Evolutionary conservation across 176 grass and related monocot species (phyloP).

Genomic region (Stipa capillata): DNA sequence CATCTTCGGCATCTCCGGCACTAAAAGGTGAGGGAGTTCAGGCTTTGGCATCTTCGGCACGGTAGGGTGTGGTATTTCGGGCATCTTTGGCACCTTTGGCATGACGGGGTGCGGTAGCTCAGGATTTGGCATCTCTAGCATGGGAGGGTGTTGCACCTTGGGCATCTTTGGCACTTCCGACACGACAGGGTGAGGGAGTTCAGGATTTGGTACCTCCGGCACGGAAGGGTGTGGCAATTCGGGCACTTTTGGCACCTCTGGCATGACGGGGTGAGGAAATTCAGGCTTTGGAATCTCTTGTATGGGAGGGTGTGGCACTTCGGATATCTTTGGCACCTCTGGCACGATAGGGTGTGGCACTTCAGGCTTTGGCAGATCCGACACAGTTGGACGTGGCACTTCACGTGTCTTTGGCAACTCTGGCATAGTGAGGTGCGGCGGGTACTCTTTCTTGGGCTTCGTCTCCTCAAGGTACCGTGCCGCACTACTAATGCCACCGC

Average conservation of each 20-base stretch:
- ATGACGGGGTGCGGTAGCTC: background rate
- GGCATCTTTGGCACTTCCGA: too few species aligned
- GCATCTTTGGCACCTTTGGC: background rate
- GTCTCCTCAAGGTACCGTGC: conserved; percentile 17
- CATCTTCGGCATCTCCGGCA: background rate
- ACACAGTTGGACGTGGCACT: background rate
- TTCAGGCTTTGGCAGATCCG: background rate
- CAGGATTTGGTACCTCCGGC: background rate
- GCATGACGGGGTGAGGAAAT: background rate
- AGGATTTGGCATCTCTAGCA: background rate
- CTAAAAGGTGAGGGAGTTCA: background rate
- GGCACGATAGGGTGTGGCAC: background rate
- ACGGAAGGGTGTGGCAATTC: background rate
- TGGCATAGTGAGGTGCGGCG: background rate
- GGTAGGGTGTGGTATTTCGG: background rate
- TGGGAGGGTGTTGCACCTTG: background rate
- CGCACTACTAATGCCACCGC: conserved; percentile 8
- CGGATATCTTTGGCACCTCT: too few species aligned
- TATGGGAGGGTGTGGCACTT: too few species aligned
- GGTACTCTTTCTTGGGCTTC: background rate
- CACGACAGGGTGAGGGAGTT: background rate
- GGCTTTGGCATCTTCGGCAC: background rate
- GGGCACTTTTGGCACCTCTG: background rate
- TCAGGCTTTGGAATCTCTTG: background rate
- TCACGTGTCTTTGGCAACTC: background rate